Conservation (phyloP, 1,284 basidiomycete species). For the Irpex rosettiformis region DNA sequence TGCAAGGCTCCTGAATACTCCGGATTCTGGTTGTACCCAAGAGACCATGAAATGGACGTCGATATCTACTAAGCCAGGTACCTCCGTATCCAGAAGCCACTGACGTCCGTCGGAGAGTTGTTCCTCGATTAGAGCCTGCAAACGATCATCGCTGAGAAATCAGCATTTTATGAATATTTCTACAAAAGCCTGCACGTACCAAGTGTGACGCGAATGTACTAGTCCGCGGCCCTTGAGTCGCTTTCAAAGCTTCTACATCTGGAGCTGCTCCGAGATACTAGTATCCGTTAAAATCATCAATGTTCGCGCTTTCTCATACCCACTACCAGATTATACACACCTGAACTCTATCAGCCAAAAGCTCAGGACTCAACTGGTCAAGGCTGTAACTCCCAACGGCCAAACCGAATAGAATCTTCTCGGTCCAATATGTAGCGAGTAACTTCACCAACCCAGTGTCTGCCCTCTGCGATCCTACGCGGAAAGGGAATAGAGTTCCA, state of each 20-base stretch:
- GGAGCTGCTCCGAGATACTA: constrained; percentile 30
- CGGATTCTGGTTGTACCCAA: background rate
- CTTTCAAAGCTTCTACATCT: constrained; percentile 32
- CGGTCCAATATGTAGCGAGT: background rate
- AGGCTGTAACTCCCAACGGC: background rate
- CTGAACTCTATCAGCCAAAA: background rate
- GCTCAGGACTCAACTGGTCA: background rate
- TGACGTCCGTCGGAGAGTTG: background rate
- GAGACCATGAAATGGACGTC: background rate
- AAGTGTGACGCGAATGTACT: constrained; percentile 39
- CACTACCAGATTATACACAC: no score
- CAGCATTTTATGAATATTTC: background rate
- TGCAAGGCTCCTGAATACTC: background rate
- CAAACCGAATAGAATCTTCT: background rate
- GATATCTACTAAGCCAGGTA: background rate
- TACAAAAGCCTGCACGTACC: constrained; percentile 21
- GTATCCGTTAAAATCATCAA: no score
- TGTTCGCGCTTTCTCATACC: no score
- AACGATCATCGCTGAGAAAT: background rate
- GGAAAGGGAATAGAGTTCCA: background rate
- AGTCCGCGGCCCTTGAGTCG: constrained; percentile 28
- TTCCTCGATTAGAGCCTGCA: background rate
- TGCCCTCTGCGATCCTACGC: background rate
- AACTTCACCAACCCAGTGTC: background rate
- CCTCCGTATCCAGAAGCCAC: background rate